A percentile compares a stretch with the other conserved stretches of the same genome.
These are phyloP conservation scores for Penicillium tannophilum DNA, from an alignment of 495 filamentous ascomycete species.

Conservation along the genomic window DNA sequence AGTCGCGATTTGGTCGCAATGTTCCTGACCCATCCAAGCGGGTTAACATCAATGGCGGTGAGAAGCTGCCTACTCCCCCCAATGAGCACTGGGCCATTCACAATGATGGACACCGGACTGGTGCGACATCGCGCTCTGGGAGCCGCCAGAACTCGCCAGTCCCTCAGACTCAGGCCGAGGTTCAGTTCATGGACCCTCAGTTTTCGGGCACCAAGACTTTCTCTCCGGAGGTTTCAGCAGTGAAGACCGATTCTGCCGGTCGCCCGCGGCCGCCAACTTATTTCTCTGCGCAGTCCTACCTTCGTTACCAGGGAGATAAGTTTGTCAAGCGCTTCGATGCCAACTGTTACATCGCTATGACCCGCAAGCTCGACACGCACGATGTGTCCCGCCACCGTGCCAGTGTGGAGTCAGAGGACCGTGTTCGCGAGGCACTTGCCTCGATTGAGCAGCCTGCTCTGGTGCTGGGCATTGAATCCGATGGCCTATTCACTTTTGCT, in stretches of 20 bases:
- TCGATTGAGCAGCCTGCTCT: slow-evolving; percentile 84
- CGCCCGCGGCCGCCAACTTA: slow-evolving; percentile 71
- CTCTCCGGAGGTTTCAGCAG: slow-evolving; percentile 26
- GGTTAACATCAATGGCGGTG: slow-evolving; percentile 73
- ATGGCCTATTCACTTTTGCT: slow-evolving; percentile 94
- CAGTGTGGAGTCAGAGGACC: slow-evolving; percentile 42
- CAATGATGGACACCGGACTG: slow-evolving; percentile 85
- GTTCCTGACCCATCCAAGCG: slow-evolving; percentile 79
- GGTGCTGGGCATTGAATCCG: slow-evolving; percentile 89
- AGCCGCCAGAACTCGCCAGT: slow-evolving; percentile 40
- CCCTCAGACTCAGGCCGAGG: slow-evolving; percentile 24
- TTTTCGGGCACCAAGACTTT: slow-evolving; percentile 69
- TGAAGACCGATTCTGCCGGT: slow-evolving; percentile 23
- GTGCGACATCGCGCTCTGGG: slow-evolving; percentile 39
- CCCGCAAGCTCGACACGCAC: slow-evolving; percentile 97
- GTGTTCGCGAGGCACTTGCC: slow-evolving; percentile 71
- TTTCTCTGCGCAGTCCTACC: slow-evolving; percentile 96
- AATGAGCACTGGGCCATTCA: slow-evolving; percentile 93
- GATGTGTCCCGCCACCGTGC: slow-evolving; percentile 79
- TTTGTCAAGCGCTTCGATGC: slow-evolving; percentile 97
- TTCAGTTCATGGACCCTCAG: slow-evolving; percentile 69
- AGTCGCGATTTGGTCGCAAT: slow-evolving; percentile 91
- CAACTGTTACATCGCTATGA: slow-evolving; percentile 99
- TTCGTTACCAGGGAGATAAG: slow-evolving; percentile 96
- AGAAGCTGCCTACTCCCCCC: slow-evolving; percentile 62